phyloP scores from a whole-genome alignment of 2,329 filamentous ascomycete species.

The Aspergillus bombycis region DNA sequence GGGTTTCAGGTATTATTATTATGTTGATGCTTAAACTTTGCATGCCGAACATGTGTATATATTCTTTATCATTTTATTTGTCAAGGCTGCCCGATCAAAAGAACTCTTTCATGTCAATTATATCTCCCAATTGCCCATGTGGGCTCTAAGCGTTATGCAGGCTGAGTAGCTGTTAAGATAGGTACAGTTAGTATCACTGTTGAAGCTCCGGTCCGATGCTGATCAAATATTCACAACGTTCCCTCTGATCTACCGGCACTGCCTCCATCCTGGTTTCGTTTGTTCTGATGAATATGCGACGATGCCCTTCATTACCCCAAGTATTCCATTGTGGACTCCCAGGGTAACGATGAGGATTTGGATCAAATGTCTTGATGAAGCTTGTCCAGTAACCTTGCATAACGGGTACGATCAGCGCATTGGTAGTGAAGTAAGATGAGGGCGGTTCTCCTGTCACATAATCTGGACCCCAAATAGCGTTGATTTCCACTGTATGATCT shows the following conservation, averaged over 20 bases:
- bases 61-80: neutral
- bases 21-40: neutral
- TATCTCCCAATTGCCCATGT: neutral
- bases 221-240: constrained; percentile 54
- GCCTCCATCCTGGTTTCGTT: constrained; percentile 52
- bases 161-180: too few species aligned
- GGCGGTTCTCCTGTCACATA: constrained; percentile 50
- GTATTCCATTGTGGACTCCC: constrained; percentile 57
- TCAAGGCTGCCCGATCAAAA: neutral
- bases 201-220: constrained; percentile 53
- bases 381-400: constrained; percentile 75
- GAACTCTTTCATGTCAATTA: neutral
- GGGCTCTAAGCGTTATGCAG: neutral
- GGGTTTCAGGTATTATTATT: neutral
- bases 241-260: constrained; percentile 43
- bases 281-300: constrained; percentile 50
- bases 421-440: constrained; percentile 59
- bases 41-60: constrained; percentile 2
- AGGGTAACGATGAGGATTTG: constrained; percentile 58
- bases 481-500: constrained; percentile 58
- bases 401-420: constrained; percentile 61
- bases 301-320: constrained; percentile 40
- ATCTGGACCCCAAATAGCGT: too few species aligned
- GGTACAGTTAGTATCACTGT: constrained; percentile 41
- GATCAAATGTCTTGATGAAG: constrained; percentile 69